phyloP scores from a whole-genome alignment of 2,329 filamentous ascomycete genomes.

The Dactylonectria estremocensis region DNA sequence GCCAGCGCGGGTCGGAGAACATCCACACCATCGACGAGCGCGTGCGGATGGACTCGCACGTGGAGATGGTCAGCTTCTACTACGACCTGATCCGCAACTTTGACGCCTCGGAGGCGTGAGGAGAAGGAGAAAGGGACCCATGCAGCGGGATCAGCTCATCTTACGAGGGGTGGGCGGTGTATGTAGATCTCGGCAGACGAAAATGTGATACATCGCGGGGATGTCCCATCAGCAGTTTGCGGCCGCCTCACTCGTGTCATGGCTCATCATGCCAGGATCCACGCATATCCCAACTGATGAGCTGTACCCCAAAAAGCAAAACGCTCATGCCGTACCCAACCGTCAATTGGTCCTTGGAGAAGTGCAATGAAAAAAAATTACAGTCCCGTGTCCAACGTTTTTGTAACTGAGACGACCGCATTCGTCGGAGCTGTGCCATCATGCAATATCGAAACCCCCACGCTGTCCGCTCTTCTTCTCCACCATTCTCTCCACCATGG shows the following conservation, averaged over 20 bases:
- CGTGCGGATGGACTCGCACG: conserved; percentile 56
- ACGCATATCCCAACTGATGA: background rate
- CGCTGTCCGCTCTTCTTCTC: background rate
- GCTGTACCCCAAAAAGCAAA: background rate
- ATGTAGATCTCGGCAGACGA: background rate
- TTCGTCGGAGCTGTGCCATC: background rate
- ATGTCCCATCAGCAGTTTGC: background rate
- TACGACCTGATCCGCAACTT: conserved; percentile 62
- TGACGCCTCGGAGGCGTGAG: conserved; percentile 54
- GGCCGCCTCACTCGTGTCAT: background rate
- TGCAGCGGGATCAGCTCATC: conserved; percentile 11
- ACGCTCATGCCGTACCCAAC: background rate
- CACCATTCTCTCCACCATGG: background rate
- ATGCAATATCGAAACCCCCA: conserved; percentile 24
- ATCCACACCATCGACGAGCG: conserved; percentile 62
- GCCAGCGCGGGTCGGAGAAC: conserved; percentile 43
- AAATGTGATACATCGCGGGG: background rate
- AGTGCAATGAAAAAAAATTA: background rate
- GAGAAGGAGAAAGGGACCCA: background rate
- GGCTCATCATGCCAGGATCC: background rate
- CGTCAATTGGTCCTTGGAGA: background rate
- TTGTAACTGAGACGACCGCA: background rate
- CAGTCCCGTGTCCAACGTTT: background rate
- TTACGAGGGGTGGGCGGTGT: conserved; percentile 3
- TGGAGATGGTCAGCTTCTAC: conserved; percentile 61